Base-by-base conservation (phyloP, 2,329 filamentous ascomycete genomes). In the Xylaria sp. region DNA sequence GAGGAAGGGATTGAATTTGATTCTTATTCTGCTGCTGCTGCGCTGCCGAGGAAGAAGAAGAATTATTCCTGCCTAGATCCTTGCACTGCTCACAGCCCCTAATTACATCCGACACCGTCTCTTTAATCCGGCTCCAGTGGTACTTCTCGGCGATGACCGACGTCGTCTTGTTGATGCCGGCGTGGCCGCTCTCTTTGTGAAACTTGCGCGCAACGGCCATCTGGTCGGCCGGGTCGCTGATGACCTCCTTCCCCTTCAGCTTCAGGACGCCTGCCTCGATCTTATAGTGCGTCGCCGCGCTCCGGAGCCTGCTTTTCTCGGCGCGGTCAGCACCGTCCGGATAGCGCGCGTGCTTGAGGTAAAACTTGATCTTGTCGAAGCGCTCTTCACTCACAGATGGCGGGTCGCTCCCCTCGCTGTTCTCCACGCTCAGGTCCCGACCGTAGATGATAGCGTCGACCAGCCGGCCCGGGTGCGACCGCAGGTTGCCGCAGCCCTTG, bases 301-400 rank as follows among this genome's bases (percentile, higher is more conserved):
- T 96, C 68, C 94, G 86, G 59, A 99, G 85, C 68, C 93, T 89
- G 76, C 89, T 93, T 83, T 97, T 97, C 76, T 97, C 94, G 59
- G 92, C 92, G 60, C 93, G 86, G 79, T 97, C 92, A 71, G 93
- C 92, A 63, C 92, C 93, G 69, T 88, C 87, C 61, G 94, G 94
- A 74, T 99, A 97, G 74, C 92, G 91, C 71, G 88, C 89, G 74
- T 92, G 91, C 76, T 96, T 95, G 71, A 97, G 86, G 76, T 97
- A 97, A 80, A 90, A 97, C 71, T 92, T 89, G 73, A 97, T 97
- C 81, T 97, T 97, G 80, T 97, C 93, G 80, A 97, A 97, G 68
- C 94, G 90, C 78, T 97, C 92, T 79, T 97, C 92, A 74, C 89
- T 92, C 69, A 93, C 88, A 73, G 90, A 87, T 73, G 94, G 90